phyloP scores from a whole-genome alignment of 495 filamentous ascomycete species.

The Terfezia boudieri region DNA sequence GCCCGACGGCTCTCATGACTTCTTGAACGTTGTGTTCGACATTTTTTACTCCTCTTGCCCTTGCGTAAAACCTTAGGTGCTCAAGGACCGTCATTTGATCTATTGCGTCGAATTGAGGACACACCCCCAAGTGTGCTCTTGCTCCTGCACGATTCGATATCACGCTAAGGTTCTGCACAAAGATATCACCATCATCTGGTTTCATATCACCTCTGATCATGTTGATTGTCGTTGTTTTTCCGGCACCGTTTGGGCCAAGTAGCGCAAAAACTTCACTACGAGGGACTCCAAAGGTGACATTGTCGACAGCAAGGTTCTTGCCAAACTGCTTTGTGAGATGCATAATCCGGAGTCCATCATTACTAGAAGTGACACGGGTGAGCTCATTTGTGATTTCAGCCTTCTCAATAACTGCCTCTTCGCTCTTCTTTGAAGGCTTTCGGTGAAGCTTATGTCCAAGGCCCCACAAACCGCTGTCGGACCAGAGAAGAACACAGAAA shows the following conservation, averaged over 20 bases:
- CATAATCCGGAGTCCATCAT: conserved; percentile 50
- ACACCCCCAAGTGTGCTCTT: conserved; percentile 52
- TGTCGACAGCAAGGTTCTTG: conserved; percentile 46
- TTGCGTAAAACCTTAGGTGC: conserved; percentile 53
- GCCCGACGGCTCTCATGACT: conserved; percentile 36
- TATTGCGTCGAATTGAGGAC: conserved; percentile 43
- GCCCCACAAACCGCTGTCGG: conserved; percentile 37
- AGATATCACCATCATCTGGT: conserved; percentile 43
- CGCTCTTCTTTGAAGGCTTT: conserved; percentile 22
- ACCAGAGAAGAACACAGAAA: conserved; percentile 44
- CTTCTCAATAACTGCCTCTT: conserved; percentile 9
- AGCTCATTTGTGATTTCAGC: conserved; percentile 28
- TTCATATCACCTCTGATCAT: conserved; percentile 66
- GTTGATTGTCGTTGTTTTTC: conserved; percentile 67
- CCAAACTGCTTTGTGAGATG: conserved; percentile 59
- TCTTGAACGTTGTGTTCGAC: conserved; percentile 38
- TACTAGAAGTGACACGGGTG: conserved; percentile 24
- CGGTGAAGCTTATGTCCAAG: conserved; percentile 24
- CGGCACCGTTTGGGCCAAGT: conserved; percentile 71
- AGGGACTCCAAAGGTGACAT: conserved; percentile 58
- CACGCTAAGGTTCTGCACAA: conserved; percentile 51
- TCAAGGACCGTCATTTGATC: conserved; percentile 51
- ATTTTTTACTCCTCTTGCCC: conserved; percentile 40
- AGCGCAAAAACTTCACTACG: conserved; percentile 65
- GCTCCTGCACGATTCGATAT: conserved; percentile 40